Evolutionary conservation across 768 basidiomycete genomes (phyloP), one percentile per base, ranked within the genome.

Genomic region (Brasilioporus rufonigricans): DNA sequence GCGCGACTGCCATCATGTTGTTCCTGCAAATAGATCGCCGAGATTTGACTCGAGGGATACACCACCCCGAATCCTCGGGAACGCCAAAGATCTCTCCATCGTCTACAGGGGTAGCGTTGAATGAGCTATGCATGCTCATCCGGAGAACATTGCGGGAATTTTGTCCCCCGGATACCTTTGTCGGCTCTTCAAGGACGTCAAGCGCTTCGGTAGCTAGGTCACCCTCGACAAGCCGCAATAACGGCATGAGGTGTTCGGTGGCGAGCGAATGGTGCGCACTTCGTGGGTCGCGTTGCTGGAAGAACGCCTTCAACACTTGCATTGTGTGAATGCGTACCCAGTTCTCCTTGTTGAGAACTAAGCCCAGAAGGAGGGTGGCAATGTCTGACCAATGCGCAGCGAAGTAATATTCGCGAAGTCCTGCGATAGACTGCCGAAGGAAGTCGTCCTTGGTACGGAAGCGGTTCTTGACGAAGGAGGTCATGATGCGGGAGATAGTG

Each of bases 401-500:
- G 0, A 84, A 83, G 64, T 92, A 93, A 69, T 91, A 86, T 65
- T 97, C 94, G 21, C 93, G 84, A 35, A 98, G 78, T 61, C 89
- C 87, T 2, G 84, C 78, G 21, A 93, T 86, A 0, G 91, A 93
- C 66, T 97, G 93, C 5, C 92, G 85, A 55, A 96, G 80, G 73
- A 96, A 96, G 71, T 97, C 94, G 49, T 98, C 94, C 64, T 87
- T 87, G 2, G 93, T 93, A 45, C 94, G 80, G 77, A 98, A 97
- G 48, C 90, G 87, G 21, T 79, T 77, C 70, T 91, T 91, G 52
- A 89, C 83, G 62, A 95, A 95, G 4, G 91, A 93, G 5, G 79
- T 86, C 87, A 96, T 90, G 64, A 98, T 89, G 45, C 90, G 86
- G 50, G 84, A 79, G 62, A 97, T 90, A 63, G 87, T 89, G n/a